Conservation (phyloP, 192 early-diverging fungal genomes). For the Coemansia sp. region DNA sequence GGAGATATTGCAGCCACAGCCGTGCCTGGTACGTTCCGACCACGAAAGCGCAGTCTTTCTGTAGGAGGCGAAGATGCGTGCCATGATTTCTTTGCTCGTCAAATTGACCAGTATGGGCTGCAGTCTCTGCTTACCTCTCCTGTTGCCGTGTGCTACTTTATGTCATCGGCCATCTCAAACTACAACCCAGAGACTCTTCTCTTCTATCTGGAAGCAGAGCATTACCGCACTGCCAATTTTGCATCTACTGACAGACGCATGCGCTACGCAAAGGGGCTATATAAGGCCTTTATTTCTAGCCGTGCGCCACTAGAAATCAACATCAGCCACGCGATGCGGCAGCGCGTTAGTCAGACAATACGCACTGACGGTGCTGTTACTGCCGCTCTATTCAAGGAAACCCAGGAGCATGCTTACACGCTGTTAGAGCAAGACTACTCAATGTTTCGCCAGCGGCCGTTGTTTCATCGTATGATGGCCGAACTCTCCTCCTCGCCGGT, state of each 20-base stretch:
- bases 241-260: slow-evolving; percentile 24
- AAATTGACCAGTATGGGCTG: slow-evolving; percentile 54
- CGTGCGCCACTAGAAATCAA: slow-evolving; percentile 51
- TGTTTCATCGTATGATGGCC: slow-evolving; percentile 45
- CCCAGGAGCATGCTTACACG: slow-evolving; percentile 34
- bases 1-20: not conserved
- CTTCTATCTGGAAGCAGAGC: slow-evolving; percentile 49
- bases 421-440: slow-evolving; percentile 47
- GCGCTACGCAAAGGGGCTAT: slow-evolving; percentile 51
- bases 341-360: slow-evolving; percentile 23
- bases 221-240: slow-evolving; percentile 40
- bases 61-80: slow-evolving; percentile 50
- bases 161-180: slow-evolving; percentile 37
- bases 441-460: slow-evolving; percentile 46
- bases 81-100: slow-evolving; percentile 43
- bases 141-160: slow-evolving; percentile 47
- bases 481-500: slow-evolving; percentile 26
- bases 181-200: slow-evolving; percentile 45
- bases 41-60: slow-evolving; percentile 53
- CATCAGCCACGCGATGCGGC: slow-evolving; percentile 47
- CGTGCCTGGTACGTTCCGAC: slow-evolving; percentile 22
- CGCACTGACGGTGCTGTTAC: slow-evolving; percentile 20
- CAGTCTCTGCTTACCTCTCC: slow-evolving; percentile 46
- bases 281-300: slow-evolving; percentile 50
- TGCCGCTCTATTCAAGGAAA: slow-evolving; percentile 34